Percentiles rank a stretch among this genome's conserved stretches.
These are phyloP conservation scores for Naganishia kalamii DNA, from an alignment of 768 basidiomycete species.

Conservation along the genomic window DNA sequence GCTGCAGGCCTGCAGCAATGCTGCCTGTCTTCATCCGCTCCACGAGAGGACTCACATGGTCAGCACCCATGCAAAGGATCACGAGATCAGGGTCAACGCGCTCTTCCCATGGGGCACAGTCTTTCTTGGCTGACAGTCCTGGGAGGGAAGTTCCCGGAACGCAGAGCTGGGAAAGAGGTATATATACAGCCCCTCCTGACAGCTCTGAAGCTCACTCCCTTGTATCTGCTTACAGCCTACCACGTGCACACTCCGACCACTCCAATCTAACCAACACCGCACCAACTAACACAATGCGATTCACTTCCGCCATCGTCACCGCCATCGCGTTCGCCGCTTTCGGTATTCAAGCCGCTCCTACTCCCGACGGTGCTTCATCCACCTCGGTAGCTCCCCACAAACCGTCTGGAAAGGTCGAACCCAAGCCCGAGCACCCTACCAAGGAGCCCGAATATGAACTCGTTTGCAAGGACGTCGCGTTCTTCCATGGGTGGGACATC, in stretches of 20 bases:
- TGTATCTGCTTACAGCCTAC: neutral
- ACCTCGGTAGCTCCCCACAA: neutral
- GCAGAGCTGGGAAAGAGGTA: neutral
- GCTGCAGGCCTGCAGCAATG: too few species aligned
- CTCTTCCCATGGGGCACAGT: too few species aligned
- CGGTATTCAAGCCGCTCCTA: neutral
- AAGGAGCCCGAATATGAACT: slow-evolving; percentile 4
- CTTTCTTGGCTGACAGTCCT: too few species aligned
- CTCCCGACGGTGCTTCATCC: neutral
- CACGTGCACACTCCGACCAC: neutral
- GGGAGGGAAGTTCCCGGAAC: too few species aligned
- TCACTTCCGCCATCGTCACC: neutral
- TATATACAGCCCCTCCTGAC: neutral
- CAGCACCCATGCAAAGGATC: too few species aligned
- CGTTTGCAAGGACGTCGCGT: neutral
- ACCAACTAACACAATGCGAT: neutral
- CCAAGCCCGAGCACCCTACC: neutral
- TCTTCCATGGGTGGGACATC: slow-evolving; percentile 9
- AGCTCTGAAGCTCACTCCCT: neutral
- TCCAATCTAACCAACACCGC: neutral
- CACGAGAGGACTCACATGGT: too few species aligned
- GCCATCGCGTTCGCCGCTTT: slow-evolving; percentile 2
- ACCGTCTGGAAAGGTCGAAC: neutral
- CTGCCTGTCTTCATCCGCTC: too few species aligned
- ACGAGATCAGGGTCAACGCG: too few species aligned